Base-by-base conservation (phyloP, 2,329 filamentous ascomycete genomes). In the Monosporascus sp. region DNA sequence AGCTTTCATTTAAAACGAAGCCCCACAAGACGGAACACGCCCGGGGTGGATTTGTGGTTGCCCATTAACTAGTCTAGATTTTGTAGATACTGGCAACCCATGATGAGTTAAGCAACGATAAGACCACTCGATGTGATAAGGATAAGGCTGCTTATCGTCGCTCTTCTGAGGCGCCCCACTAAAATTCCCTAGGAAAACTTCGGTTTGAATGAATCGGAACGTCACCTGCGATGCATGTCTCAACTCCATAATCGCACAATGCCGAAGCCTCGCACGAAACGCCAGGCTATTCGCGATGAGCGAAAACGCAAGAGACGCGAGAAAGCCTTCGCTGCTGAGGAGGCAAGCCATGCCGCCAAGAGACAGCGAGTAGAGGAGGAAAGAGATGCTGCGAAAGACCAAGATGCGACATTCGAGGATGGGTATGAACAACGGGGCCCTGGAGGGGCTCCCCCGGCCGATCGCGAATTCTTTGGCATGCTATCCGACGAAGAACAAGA, bases 401-500 rank as follows among this genome's bases (percentile, higher is more conserved):
- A 60, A 18, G 57, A 58, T 38, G 53, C 60, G 15, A 47, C 37
- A 8, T 62, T 63, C 51, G 54, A 63, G 45, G 51, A 61, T 56
- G 63, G 58, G 41, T 53, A 59, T 46, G 59, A 62, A 1, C 52
- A 62, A n/a, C 38, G 52, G 7, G 50, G 37, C 48, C 35, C 41
- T 51, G 51, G 31, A 58, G 56, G 56, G 7, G 57, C 55, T 17
- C 54, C 57, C 9, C 56, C 50, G 5, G 50, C 71, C 9, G 88
- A 90, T 55, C 82, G 78, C 61, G 85, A 89, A 53, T 99, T 96
- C 75, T 97, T 95, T 64, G 94, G 94, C 59, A 86, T 97, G 78
- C 85, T 99, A 26, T 88, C 91, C 63, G 87, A 95, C 51, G 84
- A 95, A 60, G 94, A 99, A 75, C 91, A 96, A 68, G 92, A 97